Base-by-base conservation (phyloP, 257 asterid genomes). In the Penstemon davidsonii region DNA sequence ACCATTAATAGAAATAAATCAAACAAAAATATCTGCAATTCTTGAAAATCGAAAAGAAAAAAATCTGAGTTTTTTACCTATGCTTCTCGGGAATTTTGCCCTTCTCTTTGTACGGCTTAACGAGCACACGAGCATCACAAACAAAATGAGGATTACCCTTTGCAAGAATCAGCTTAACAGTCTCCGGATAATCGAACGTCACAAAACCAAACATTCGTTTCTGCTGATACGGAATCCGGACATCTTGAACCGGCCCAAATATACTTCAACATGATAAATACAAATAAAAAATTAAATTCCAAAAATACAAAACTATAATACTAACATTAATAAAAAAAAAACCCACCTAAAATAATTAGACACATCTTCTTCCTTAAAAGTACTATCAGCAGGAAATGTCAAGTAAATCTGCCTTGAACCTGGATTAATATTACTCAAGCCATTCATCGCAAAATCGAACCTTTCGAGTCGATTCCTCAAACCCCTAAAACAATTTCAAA, bases 131-230 rank as follows among this genome's bases (percentile, higher is more conserved):
- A 3, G 94, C 94, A 60, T 87, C 94, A 68, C 94, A 87, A n/a
- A 87, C 94, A 44, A 84, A 87, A 66, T 87, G 94, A 9, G 94
- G 94, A 62, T 87, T 87, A 60, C 94, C 94, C 77, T 87, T 87
- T 3, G 90, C 90, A 41, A 87, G 93, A 44, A 87, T 87, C 76
- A 79, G 79, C 79, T 84, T 87, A 7, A 87, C 94, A 1, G 94
- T 87, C 45, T 87, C 94, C 0, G 94, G 87, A 42, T 53, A 87
- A 69, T 84, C 87, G 51, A 87, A 87, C 2, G 94, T 87, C 4
- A 87, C 94, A 42, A 87, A 87, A 0, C 94, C 94, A 53, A 87
- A 87, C 94, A 87, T 87, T 72, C 94, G 64, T 81, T 87, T 84
- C 80, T 82, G 94, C 81, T 87, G 94, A 64, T 87, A 87, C 2